phyloP scores from a whole-genome alignment of 768 basidiomycete species.

The Kwoniella heveanensis region DNA sequence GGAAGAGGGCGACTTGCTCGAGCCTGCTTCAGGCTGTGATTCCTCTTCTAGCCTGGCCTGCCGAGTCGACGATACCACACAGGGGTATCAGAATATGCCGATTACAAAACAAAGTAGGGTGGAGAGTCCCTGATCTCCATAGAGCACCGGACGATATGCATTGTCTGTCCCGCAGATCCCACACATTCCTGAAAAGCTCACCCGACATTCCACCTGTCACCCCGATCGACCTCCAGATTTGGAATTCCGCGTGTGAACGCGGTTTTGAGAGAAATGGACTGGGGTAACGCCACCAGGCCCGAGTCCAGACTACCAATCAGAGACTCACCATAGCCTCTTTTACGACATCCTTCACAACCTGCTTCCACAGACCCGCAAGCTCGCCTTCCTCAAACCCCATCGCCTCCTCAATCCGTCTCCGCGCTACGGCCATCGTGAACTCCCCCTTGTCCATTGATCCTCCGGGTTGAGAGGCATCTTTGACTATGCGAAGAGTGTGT shows the following conservation, averaged over 20 bases:
- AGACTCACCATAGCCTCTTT: conserved; percentile 29
- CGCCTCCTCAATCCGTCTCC: conserved; percentile 15
- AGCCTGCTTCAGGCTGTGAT: background rate
- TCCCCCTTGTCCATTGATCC: conserved; percentile 29
- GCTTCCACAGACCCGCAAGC: conserved; percentile 30
- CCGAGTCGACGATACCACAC: too few relatives aligned
- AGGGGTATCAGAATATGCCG: too few relatives aligned
- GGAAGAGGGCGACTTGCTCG: background rate
- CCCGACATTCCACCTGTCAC: too few relatives aligned
- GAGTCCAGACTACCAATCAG: background rate
- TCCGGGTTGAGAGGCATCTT: conserved; percentile 25
- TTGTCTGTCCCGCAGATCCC: too few relatives aligned
- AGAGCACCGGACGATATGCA: too few relatives aligned
- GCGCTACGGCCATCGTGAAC: conserved; percentile 33
- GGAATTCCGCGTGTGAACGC: too few relatives aligned
- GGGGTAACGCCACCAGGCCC: too few relatives aligned
- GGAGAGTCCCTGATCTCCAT: too few relatives aligned
- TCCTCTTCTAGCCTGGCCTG: conserved; percentile 6
- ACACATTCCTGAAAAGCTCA: too few relatives aligned
- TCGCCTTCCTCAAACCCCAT: conserved; percentile 31
- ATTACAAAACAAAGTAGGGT: too few relatives aligned
- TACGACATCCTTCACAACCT: conserved; percentile 33
- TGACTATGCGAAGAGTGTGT: conserved; percentile 10
- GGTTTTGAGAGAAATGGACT: too few relatives aligned
- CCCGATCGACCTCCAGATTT: too few relatives aligned